Evolutionary conservation across 2,329 filamentous ascomycete species (phyloP).

Genomic region (Orbilia brochopaga): DNA sequence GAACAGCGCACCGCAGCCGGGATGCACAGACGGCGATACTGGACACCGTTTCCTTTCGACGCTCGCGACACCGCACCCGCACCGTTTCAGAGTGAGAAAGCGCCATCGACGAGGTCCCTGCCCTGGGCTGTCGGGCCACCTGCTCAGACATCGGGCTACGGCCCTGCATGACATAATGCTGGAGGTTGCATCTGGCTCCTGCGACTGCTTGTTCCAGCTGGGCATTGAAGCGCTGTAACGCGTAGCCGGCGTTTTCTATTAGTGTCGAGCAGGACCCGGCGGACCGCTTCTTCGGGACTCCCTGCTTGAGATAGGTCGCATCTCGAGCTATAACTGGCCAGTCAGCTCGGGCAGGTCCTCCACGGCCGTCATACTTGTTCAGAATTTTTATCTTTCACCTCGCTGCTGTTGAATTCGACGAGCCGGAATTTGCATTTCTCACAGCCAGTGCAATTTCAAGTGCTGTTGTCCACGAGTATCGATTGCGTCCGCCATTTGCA

Average conservation of each 20-base stretch:
- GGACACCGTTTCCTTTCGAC: slow-evolving; percentile 6
- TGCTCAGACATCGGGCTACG: background rate
- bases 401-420: background rate
- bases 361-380: background rate
- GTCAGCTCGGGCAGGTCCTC: slow-evolving; percentile 3
- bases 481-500: too few species aligned
- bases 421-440: background rate
- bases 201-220: slow-evolving; percentile 10
- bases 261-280: background rate
- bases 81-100: slow-evolving; percentile 5
- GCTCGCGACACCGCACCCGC: background rate
- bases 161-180: background rate
- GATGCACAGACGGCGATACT: background rate
- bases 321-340: background rate
- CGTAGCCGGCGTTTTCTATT: background rate
- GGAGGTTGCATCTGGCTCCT: background rate
- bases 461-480: too few species aligned
- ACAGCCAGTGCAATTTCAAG: too few species aligned
- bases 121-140: background rate
- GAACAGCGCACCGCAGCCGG: background rate
- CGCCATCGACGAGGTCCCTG: background rate
- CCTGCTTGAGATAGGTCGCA: background rate
- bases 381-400: background rate
- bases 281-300: slow-evolving; percentile 1
- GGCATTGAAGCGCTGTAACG: slow-evolving; percentile 1